Evolutionary conservation across 805 yeast species (phyloP), one percentile per base, ranked within the genome.

Genomic region (Metahyphopichia silvanorum): DNA sequence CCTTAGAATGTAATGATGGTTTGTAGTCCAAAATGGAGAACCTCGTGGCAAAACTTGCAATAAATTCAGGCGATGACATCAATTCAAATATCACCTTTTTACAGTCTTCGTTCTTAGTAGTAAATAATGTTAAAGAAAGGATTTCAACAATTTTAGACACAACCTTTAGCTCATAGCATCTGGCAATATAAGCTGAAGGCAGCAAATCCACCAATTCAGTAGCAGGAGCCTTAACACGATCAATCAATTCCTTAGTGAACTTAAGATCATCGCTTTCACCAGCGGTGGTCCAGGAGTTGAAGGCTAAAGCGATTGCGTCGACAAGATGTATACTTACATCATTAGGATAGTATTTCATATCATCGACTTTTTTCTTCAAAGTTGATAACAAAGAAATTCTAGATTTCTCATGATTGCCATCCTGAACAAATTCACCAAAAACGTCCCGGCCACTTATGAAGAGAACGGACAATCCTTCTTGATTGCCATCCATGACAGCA

Each of bases 241-340:
- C 27, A 33, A 71, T 46, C 48, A 77, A 51, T 23, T 62, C 68
- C 8, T 60, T 57, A 10, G 74, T 60, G 32, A 76, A 75, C n/a
- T 53, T 52, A 15, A 47, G 47, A 45, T 81, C 86, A 5, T 69
- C 74, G 32, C 66, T 65, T 27, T 76, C 74, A 32, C 76, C 71
- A 0, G 77, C 75, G 1, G 80, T 70, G 0, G 82, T 76, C 94
- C 95, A 85, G 0, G 86, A 74, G 51, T 84, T 85, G 46, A 80
- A 76, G 1, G 94, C 88, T 30, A 75, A 61, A 0, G 93, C 74
- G 17, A 88, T 68, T 0, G 94, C 78, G 51, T 84, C 88, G 14
- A 85, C 67, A 16, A 87, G 56, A 40, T 80, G 80, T 15, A 81
- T 71, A 16, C 82, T 74, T n/a, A 80, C 79, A 12, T 74, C 64